Evolutionary conservation across 2,329 filamentous ascomycete species (phyloP).

Genomic region (Trichoderma citrinoviride): DNA sequence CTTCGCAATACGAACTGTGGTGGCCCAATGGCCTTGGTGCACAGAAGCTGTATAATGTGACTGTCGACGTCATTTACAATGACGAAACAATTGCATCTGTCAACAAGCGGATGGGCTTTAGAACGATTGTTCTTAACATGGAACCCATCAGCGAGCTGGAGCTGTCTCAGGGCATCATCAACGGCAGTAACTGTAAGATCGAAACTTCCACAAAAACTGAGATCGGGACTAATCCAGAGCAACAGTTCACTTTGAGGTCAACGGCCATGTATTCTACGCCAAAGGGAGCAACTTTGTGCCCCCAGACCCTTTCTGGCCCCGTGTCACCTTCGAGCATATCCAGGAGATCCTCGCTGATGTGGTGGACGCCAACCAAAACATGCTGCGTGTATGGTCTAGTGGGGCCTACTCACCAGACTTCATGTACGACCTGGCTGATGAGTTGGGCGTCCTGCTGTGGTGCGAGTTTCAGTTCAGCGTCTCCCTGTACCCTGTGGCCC

Average conservation of each 20-base stretch:
- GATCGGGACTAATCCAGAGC: background rate
- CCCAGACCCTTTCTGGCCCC: constrained; percentile 9
- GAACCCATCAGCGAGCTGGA: background rate
- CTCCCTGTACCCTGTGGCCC: background rate
- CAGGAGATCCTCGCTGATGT: constrained; percentile 5
- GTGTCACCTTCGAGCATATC: background rate
- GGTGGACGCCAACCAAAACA: constrained; percentile 5
- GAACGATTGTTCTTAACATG: constrained; percentile 8
- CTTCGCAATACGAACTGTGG: constrained; percentile 7
- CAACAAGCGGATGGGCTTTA: constrained; percentile 4
- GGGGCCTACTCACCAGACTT: constrained; percentile 5
- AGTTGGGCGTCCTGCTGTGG: constrained; percentile 8
- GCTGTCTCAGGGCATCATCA: constrained; percentile 1
- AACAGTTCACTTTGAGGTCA: constrained; percentile 11
- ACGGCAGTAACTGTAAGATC: constrained; percentile 2
- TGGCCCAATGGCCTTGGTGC: constrained; percentile 4
- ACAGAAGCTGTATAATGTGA: constrained; percentile 4
- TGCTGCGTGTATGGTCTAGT: constrained; percentile 10
- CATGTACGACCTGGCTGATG: constrained; percentile 10
- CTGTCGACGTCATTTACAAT: background rate
- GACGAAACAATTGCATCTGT: background rate
- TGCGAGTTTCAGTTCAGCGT: constrained; percentile 8
- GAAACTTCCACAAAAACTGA: background rate
- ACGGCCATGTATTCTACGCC: background rate
- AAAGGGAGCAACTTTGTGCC: constrained; percentile 11